Evolutionary conservation across 2,329 filamentous ascomycete species (phyloP).

Genomic region (Diaporthe aspalathi): DNA sequence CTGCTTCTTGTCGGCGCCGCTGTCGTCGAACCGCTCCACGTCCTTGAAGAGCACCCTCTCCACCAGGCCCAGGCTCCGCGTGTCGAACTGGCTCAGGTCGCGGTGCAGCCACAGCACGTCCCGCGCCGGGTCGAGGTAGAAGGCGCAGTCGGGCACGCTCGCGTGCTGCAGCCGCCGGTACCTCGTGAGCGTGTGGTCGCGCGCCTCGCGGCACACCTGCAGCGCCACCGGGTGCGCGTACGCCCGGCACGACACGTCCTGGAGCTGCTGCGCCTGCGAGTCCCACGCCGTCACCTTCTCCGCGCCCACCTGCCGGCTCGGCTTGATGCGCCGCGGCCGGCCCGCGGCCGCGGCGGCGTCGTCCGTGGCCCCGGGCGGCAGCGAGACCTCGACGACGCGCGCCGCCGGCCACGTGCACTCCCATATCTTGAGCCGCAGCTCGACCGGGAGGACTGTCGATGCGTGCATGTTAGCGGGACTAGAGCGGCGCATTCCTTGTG

Average conservation of each 20-base stretch:
- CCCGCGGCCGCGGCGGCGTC: not conserved
- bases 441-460: conserved; percentile 32
- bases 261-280: conserved; percentile 24
- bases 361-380: conserved; percentile 16
- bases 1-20: conserved; percentile 39
- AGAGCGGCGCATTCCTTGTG: not conserved
- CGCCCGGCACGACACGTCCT: conserved; percentile 29
- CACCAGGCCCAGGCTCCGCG: conserved; percentile 21
- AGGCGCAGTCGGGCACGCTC: conserved; percentile 29
- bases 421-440: conserved; percentile 39
- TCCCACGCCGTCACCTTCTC: conserved; percentile 37
- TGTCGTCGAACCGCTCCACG: conserved; percentile 38
- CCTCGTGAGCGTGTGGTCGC: conserved; percentile 34
- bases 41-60: conserved; percentile 39
- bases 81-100: conserved; percentile 39
- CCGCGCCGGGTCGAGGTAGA: conserved; percentile 37
- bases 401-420: conserved; percentile 38
- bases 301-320: conserved; percentile 37
- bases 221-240: conserved; percentile 36
- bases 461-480: conserved; percentile 22
- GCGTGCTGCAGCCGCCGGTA: conserved; percentile 38
- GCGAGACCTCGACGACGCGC: conserved; percentile 36
- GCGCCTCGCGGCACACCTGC: conserved; percentile 38
- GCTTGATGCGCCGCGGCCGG: conserved; percentile 32
- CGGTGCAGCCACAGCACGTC: conserved; percentile 40